phyloP scores from a whole-genome alignment of 805 yeast species.

The Schwanniomyces yamadae region DNA sequence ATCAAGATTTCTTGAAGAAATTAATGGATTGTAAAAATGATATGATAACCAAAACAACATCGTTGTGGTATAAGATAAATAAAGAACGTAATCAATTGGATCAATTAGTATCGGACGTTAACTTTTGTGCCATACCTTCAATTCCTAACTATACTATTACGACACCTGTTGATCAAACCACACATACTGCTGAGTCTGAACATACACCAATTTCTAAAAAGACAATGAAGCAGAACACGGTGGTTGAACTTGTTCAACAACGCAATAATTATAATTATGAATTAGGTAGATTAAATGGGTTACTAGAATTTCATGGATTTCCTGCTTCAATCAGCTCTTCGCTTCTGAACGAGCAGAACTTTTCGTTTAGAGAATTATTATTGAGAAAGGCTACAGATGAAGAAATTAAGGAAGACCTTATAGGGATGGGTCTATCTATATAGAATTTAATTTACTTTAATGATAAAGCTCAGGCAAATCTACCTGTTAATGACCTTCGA shows the following conservation, averaged over 20 bases:
- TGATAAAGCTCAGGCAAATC: no score
- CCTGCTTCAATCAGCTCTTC: slow-evolving; percentile 69
- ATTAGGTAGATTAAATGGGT: slow-evolving; percentile 66
- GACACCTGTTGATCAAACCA: slow-evolving; percentile 13
- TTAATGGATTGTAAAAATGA: slow-evolving; percentile 64
- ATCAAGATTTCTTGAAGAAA: slow-evolving; percentile 76
- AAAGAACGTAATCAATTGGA: slow-evolving; percentile 85
- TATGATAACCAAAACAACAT: slow-evolving; percentile 71
- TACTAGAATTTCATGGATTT: slow-evolving; percentile 66
- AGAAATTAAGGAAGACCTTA: slow-evolving; percentile 75
- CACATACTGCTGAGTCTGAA: slow-evolving; percentile 8
- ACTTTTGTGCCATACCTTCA: slow-evolving; percentile 40
- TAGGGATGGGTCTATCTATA: slow-evolving; percentile 56
- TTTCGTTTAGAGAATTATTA: slow-evolving; percentile 30
- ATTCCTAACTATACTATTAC: slow-evolving; percentile 21
- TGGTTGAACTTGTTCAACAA: slow-evolving; percentile 54
- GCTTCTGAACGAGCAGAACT: slow-evolving; percentile 19
- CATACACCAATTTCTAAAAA: slow-evolving; percentile 28
- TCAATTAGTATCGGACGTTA: slow-evolving; percentile 55
- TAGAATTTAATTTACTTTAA: no score
- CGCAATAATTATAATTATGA: slow-evolving; percentile 67
- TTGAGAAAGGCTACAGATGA: slow-evolving; percentile 61
- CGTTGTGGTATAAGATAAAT: slow-evolving; percentile 88
- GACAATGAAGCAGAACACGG: slow-evolving; percentile 33
- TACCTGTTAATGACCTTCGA: no score